Evolutionary conservation across 2,329 filamentous ascomycete species (phyloP).

Genomic region (Periconia macrospinosa): DNA sequence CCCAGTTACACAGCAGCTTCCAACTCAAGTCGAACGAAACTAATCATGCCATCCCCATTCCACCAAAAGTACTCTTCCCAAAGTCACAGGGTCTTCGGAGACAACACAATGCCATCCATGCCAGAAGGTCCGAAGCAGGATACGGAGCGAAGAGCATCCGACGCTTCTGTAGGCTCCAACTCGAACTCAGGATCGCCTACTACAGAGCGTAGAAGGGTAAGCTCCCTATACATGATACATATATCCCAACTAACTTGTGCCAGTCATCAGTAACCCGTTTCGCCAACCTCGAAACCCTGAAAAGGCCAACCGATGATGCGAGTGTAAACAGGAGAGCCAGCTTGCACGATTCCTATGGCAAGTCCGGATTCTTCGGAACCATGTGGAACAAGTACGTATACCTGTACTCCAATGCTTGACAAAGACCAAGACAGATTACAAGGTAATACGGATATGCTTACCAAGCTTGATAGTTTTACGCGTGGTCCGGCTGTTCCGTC

Average conservation of each 20-base stretch:
- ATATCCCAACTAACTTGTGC: constrained; percentile 4
- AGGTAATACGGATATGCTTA: neutral
- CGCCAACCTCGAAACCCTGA: constrained; percentile 35
- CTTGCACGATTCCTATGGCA: constrained; percentile 37
- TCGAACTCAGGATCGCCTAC: constrained; percentile 17
- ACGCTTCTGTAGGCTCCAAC: constrained; percentile 28
- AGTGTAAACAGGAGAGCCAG: constrained; percentile 31
- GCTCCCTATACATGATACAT: neutral
- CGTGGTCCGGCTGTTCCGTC: constrained; percentile 24
- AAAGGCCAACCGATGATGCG: constrained; percentile 33
- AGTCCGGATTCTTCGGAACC: constrained; percentile 33
- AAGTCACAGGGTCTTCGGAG: constrained; percentile 34
- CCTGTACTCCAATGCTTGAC: neutral
- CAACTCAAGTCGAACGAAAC: neutral
- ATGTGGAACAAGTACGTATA: constrained; percentile 39
- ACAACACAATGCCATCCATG: constrained; percentile 30
- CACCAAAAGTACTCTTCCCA: constrained; percentile 43
- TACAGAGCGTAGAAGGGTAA: constrained; percentile 34
- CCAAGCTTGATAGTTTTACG: constrained; percentile 28
- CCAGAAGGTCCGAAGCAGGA: constrained; percentile 38
- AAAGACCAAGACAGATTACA: constrained; percentile 9
- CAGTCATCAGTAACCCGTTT: constrained; percentile 38
- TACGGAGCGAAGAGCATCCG: constrained; percentile 34
- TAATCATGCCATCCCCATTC: constrained; percentile 40
- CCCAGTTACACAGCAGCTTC: neutral